Conservation (phyloP, 2,329 filamentous ascomycete genomes). For the Aciculosporium take region DNA sequence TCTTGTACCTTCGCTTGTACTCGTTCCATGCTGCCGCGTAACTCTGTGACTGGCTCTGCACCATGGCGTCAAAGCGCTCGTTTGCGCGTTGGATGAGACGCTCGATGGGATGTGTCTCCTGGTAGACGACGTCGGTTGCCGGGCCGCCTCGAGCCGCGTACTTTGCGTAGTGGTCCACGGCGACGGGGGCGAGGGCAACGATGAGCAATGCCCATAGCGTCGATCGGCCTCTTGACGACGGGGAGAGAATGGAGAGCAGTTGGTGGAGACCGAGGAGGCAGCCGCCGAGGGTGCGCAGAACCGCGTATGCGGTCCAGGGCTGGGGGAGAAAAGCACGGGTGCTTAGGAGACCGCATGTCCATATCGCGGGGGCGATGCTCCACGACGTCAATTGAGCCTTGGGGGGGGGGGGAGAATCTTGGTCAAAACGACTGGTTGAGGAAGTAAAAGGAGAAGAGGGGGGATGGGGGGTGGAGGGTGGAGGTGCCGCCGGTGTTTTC, state of each 20-base stretch:
- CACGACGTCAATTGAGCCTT: not conserved
- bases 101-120: constrained; percentile 22
- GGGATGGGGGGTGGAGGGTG: too few species aligned
- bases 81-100: constrained; percentile 16
- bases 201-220: not conserved
- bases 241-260: not conserved
- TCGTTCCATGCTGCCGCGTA: constrained; percentile 22
- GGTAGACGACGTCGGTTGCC: not conserved
- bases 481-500: too few species aligned
- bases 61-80: constrained; percentile 15
- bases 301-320: not conserved
- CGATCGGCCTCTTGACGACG: not conserved
- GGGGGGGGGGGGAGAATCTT: too few species aligned
- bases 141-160: not conserved
- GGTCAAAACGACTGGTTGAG: too few species aligned
- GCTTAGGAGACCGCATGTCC: not conserved
- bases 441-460: too few species aligned
- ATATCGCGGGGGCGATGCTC: not conserved
- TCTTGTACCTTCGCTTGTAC: constrained; percentile 28
- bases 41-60: constrained; percentile 23
- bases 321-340: not conserved
- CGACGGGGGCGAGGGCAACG: not conserved
- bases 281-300: not conserved
- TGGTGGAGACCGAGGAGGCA: not conserved
- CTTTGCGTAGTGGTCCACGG: not conserved